phyloP scores from a whole-genome alignment of 495 filamentous ascomycete species.

The Talaromyces trachyspermus region DNA sequence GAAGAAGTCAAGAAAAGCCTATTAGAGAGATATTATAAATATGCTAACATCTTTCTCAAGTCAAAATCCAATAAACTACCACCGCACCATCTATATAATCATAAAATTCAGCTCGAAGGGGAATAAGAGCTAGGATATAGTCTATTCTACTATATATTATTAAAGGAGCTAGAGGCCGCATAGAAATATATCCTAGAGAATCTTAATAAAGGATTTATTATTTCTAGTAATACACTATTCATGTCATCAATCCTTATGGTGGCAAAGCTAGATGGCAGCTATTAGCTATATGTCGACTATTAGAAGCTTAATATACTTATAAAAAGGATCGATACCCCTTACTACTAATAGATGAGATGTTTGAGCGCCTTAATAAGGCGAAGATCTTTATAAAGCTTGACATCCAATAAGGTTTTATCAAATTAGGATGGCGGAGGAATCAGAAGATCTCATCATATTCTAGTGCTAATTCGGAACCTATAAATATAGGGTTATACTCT shows the following conservation, averaged over 20 bases:
- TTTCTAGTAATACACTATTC: conserved; percentile 9
- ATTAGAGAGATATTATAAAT: conserved; percentile 4
- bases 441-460: conserved; percentile 24
- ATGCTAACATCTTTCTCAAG: background rate
- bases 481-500: conserved; percentile 26
- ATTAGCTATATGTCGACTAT: conserved; percentile 42
- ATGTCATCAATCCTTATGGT: conserved; percentile 29
- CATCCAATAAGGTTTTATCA: conserved; percentile 32
- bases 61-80: conserved; percentile 6
- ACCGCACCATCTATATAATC: conserved; percentile 6
- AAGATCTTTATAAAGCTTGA: conserved; percentile 41
- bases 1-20: background rate
- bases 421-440: conserved; percentile 19
- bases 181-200: conserved; percentile 14
- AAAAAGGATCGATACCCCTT: conserved; percentile 37
- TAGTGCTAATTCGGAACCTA: conserved; percentile 18
- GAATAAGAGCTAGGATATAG: conserved; percentile 5
- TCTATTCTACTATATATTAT: conserved; percentile 19
- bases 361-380: conserved; percentile 19
- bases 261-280: conserved; percentile 20
- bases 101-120: conserved; percentile 10
- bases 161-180: conserved; percentile 14
- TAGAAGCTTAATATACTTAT: conserved; percentile 33
- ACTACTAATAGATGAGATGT: conserved; percentile 36
- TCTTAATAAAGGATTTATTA: conserved; percentile 17